Conservation (phyloP, 495 filamentous ascomycete genomes). For the Cairneyella variabilis region DNA sequence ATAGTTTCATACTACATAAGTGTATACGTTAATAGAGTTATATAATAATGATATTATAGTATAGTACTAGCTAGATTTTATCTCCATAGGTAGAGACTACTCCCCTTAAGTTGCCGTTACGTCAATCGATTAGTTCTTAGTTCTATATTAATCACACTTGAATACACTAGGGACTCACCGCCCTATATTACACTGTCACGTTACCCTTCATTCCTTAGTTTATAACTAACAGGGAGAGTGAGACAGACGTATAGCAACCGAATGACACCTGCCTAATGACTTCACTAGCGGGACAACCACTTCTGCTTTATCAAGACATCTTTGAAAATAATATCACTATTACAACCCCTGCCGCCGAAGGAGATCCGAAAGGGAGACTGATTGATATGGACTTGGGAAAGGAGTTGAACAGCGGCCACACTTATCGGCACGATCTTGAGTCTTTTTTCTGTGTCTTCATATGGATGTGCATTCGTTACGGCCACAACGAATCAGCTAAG, state of each 20-base stretch:
- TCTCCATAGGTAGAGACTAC: too few species aligned
- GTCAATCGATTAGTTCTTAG: too few species aligned
- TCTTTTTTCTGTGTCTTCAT: slow-evolving; percentile 6
- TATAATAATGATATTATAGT: too few species aligned
- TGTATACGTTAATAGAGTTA: too few species aligned
- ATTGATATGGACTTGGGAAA: slow-evolving; percentile 32
- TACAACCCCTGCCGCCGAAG: slow-evolving; percentile 16
- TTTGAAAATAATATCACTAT: slow-evolving; percentile 37
- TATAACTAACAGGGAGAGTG: too few species aligned
- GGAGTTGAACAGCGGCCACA: slow-evolving; percentile 6
- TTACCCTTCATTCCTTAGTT: too few species aligned
- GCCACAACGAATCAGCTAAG: not conserved
- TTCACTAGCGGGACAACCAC: not conserved
- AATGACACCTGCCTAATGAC: not conserved
- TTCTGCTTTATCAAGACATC: slow-evolving; percentile 27
- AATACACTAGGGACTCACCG: too few species aligned
- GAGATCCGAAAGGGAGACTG: slow-evolving; percentile 23
- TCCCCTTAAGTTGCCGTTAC: too few species aligned
- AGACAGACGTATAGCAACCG: not conserved
- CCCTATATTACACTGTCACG: too few species aligned
- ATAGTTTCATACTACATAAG: too few species aligned
- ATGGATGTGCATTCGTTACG: slow-evolving; percentile 2
- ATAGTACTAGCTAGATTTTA: too few species aligned
- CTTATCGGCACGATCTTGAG: not conserved
- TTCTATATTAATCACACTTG: too few species aligned